phyloP scores from a whole-genome alignment of 768 basidiomycete genomes.

The Lactarius tabidus region DNA sequence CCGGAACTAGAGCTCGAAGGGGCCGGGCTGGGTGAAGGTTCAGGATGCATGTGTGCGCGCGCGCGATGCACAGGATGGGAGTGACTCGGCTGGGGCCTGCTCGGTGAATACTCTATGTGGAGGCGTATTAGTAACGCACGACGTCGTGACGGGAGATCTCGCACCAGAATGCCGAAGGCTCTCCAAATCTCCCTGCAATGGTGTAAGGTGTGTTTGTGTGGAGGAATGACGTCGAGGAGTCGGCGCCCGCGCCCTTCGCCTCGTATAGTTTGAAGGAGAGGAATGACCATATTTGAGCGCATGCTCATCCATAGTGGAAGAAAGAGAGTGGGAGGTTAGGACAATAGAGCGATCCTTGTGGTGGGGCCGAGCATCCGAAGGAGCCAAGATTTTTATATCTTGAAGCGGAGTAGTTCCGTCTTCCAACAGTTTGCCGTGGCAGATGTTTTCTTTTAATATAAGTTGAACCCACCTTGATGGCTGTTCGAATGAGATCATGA shows the following conservation, averaged over 20 bases:
- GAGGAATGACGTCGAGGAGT: not conserved
- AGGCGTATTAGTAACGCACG: not conserved
- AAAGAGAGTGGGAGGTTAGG: conserved; percentile 7
- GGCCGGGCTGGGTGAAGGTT: conserved; percentile 9
- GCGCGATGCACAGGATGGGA: not conserved
- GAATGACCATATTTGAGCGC: not conserved
- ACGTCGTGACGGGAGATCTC: not conserved
- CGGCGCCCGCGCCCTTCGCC: conserved; percentile 13
- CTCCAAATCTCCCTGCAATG: not conserved
- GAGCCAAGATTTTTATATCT: conserved; percentile 14
- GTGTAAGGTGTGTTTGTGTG: not conserved
- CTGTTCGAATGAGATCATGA: conserved; percentile 1
- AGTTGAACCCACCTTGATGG: conserved; percentile 4
- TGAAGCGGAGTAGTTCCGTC: not conserved
- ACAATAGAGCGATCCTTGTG: conserved; percentile 9
- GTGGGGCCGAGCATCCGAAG: conserved; percentile 11
- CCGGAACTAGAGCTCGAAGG: conserved; percentile 13
- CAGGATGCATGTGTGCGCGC: not conserved
- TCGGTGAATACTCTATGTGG: not conserved
- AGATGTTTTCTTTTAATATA: conserved; percentile 17
- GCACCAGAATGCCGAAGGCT: conserved; percentile 5
- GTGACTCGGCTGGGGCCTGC: not conserved
- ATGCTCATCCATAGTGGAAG: conserved; percentile 22
- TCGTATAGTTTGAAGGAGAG: conserved; percentile 12
- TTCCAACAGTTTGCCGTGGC: not conserved